Conservation (phyloP, 2,329 filamentous ascomycete genomes). For the Trichoderma sp. region DNA sequence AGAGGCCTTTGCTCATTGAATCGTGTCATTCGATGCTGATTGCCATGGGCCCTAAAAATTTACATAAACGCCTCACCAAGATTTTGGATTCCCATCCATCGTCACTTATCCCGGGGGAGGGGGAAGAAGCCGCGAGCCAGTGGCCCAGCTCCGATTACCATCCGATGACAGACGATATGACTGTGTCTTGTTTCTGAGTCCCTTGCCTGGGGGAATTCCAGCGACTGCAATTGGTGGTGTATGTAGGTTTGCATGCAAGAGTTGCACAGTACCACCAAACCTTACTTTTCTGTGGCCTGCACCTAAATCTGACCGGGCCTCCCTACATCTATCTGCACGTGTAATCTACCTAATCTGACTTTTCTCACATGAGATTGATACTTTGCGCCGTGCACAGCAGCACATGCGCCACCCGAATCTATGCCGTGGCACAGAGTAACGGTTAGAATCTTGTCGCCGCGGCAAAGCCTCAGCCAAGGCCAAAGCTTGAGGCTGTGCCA, state of each 20-base stretch:
- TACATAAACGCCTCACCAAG: conserved; percentile 23
- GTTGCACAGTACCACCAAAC: background rate
- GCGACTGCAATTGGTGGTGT: background rate
- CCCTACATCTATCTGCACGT: background rate
- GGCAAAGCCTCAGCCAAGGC: background rate
- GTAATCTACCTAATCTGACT: background rate
- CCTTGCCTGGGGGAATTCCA: background rate
- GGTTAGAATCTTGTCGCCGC: background rate
- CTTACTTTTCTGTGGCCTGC: background rate
- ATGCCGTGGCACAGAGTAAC: background rate
- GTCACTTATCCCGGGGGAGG: background rate
- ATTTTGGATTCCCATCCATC: background rate
- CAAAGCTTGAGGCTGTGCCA: background rate
- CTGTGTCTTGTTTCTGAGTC: background rate
- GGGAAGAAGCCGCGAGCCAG: background rate
- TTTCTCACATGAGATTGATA: background rate
- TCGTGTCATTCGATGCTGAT: conserved; percentile 22
- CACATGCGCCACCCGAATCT: background rate
- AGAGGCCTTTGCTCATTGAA: conserved; percentile 23
- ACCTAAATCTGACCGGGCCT: background rate
- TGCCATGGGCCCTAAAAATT: conserved; percentile 3
- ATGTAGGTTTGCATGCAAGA: background rate
- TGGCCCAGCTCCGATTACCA: conserved; percentile 24
- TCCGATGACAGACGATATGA: conserved; percentile 25
- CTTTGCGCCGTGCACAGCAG: background rate